Percentiles rank a stretch among this genome's conserved stretches.
Conservation (phyloP, 208 protist species). For the Leishmania tropica region DNA sequence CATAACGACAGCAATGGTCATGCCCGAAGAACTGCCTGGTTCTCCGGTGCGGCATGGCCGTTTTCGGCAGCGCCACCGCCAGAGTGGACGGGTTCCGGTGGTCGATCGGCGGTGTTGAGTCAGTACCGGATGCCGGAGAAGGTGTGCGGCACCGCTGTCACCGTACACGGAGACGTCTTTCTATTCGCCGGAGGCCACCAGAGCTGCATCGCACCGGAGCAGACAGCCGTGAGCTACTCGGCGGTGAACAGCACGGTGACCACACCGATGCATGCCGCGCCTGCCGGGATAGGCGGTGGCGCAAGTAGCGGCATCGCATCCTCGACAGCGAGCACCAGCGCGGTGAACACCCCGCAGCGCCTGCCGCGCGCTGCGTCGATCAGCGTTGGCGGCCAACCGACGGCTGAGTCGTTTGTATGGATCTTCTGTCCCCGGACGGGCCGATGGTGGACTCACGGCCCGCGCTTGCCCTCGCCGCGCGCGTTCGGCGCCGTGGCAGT, state of each 20-base stretch:
- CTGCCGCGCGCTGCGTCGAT: conserved; percentile 25
- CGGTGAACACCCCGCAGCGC: conserved; percentile 20
- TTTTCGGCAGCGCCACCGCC: conserved; percentile 2
- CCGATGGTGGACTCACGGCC: conserved; percentile 30
- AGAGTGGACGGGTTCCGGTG: background rate
- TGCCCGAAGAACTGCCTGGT: background rate
- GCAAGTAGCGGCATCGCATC: no score
- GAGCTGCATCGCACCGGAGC: conserved; percentile 34
- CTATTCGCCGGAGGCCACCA: conserved; percentile 42
- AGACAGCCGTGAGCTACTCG: conserved; percentile 41
- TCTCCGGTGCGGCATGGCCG: background rate
- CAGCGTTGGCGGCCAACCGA: conserved; percentile 21
- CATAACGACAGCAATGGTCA: background rate
- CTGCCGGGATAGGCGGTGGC: no score
- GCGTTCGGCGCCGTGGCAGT: conserved; percentile 42
- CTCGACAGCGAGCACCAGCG: no score
- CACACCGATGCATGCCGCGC: no score
- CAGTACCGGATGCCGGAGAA: conserved; percentile 40
- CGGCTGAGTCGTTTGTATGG: conserved; percentile 48
- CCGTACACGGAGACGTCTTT: conserved; percentile 33
- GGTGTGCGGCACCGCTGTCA: conserved; percentile 35
- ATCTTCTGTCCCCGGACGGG: conserved; percentile 41
- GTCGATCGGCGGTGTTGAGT: conserved; percentile 7
- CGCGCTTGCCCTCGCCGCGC: conserved; percentile 41
- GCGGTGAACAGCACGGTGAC: conserved; percentile 28